Percentiles rank a stretch among this genome's conserved stretches.
These are phyloP conservation scores for Penicillium sp. DNA, from an alignment of 2,329 filamentous ascomycete genomes.

Conservation along the genomic window DNA sequence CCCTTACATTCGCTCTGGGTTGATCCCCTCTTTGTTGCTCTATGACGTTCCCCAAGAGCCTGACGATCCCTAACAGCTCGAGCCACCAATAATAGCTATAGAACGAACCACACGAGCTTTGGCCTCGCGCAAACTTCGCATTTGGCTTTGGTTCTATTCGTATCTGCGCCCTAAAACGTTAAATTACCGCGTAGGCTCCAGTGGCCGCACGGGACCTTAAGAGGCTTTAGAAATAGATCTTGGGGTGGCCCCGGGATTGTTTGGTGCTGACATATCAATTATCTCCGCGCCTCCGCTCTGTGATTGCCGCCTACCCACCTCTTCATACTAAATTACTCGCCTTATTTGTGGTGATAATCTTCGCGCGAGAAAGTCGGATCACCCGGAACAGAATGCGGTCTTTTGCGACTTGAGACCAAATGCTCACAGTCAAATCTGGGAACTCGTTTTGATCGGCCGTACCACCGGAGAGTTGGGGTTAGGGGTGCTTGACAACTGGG, in stretches of 20 bases:
- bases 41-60: conserved; percentile 18
- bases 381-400: conserved; percentile 16
- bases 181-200: neutral
- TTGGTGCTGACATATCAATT: conserved; percentile 23
- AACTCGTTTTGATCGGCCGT: conserved; percentile 8
- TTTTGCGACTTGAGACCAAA: conserved; percentile 15
- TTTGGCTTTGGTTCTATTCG: conserved; percentile 3
- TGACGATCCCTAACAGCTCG: conserved; percentile 9
- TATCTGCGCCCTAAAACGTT: neutral
- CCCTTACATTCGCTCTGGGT: conserved; percentile 15
- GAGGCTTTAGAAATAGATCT: neutral
- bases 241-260: neutral
- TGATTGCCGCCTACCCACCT: conserved; percentile 12
- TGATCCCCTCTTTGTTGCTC: conserved; percentile 14
- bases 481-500: conserved; percentile 1
- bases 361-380: neutral
- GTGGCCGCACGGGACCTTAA: neutral
- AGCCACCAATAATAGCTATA: conserved; percentile 10
- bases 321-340: conserved; percentile 1
- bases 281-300: conserved; percentile 17
- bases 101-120: conserved; percentile 9
- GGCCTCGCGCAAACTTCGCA: conserved; percentile 6
- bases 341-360: conserved; percentile 1
- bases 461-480: conserved; percentile 9
- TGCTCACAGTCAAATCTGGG: conserved; percentile 8